Percentiles rank a stretch among this genome's conserved stretches.
These are phyloP conservation scores for Eruca vesicaria DNA, from an alignment of 441 rosid genomes.

Conservation along the genomic window DNA sequence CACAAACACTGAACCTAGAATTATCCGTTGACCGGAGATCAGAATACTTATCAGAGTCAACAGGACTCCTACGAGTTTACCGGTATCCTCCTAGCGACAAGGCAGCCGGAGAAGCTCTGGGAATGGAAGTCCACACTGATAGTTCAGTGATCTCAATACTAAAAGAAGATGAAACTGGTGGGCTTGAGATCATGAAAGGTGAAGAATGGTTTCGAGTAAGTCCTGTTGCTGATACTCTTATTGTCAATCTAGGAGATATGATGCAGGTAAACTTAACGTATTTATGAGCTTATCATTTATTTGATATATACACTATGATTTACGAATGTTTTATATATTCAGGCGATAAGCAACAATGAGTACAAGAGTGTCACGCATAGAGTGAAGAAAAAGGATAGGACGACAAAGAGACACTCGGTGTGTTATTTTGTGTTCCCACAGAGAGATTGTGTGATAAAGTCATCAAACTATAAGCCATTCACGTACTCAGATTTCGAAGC, in stretches of 20 bases:
- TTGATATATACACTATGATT: not conserved
- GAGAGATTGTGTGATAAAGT: constrained; percentile 52
- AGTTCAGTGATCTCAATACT: constrained; percentile 75
- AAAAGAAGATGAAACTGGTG: constrained; percentile 53
- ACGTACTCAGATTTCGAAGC: constrained; percentile 67
- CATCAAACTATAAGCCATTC: constrained; percentile 68
- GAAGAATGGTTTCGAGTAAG: constrained; percentile 54
- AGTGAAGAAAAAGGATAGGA: constrained; percentile 43
- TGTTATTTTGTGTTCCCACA: constrained; percentile 82
- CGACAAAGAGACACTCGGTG: constrained; percentile 55
- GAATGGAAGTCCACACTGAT: constrained; percentile 73
- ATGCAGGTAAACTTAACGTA: constrained; percentile 54
- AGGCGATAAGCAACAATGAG: constrained; percentile 73
- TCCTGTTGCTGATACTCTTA: constrained; percentile 48
- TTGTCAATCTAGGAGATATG: constrained; percentile 82
- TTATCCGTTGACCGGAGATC: constrained; percentile 24
- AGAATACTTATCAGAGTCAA: constrained; percentile 47
- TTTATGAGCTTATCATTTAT: not conserved
- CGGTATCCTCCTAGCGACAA: constrained; percentile 47
- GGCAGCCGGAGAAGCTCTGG: constrained; percentile 30
- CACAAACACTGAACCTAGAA: constrained; percentile 44
- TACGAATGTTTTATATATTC: not conserved
- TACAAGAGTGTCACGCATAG: constrained; percentile 65
- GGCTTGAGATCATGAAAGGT: constrained; percentile 64
- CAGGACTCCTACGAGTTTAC: constrained; percentile 55